These are phyloP conservation scores for Microdochium trichocladiopsis DNA, from an alignment of 2,329 filamentous ascomycete species.

Conservation along the genomic window DNA sequence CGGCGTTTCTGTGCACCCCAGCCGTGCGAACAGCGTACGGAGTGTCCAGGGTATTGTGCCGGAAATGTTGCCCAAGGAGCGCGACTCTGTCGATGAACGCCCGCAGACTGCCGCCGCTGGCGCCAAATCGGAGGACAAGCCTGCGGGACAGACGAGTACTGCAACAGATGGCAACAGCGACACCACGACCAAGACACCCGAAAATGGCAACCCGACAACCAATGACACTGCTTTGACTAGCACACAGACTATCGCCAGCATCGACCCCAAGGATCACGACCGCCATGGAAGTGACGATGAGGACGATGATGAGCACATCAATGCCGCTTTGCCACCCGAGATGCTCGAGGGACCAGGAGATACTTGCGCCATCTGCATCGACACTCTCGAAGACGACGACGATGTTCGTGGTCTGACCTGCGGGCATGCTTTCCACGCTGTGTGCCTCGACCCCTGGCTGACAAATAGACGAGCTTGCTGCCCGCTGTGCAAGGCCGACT, in stretches of 20 bases:
- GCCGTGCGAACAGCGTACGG: conserved; percentile 66
- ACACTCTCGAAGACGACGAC: conserved; percentile 88
- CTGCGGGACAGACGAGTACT: conserved; percentile 10
- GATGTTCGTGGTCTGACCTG: conserved; percentile 91
- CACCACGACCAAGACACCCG: not conserved
- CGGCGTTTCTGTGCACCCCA: conserved; percentile 70
- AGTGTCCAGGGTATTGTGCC: conserved; percentile 52
- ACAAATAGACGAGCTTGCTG: conserved; percentile 92
- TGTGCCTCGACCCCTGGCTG: conserved; percentile 93
- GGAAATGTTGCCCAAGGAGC: conserved; percentile 35
- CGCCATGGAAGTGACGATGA: conserved; percentile 39
- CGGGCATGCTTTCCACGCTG: conserved; percentile 96
- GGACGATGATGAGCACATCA: conserved; percentile 75
- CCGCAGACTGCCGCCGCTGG: conserved; percentile 16
- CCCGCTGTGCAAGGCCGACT: conserved; percentile 95
- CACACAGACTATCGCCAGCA: conserved; percentile 11
- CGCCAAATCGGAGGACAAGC: conserved; percentile 19
- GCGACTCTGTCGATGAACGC: conserved; percentile 28
- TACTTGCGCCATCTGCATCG: conserved; percentile 93
- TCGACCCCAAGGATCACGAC: conserved; percentile 15
- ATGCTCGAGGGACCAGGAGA: conserved; percentile 78
- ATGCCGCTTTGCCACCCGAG: conserved; percentile 74
- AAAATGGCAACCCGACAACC: conserved; percentile 1
- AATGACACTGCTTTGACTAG: conserved; percentile 10
- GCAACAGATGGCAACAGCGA: conserved; percentile 4